Conservation (phyloP, 2,329 filamentous ascomycete genomes). For the Furcasterigmium furcatum region DNA sequence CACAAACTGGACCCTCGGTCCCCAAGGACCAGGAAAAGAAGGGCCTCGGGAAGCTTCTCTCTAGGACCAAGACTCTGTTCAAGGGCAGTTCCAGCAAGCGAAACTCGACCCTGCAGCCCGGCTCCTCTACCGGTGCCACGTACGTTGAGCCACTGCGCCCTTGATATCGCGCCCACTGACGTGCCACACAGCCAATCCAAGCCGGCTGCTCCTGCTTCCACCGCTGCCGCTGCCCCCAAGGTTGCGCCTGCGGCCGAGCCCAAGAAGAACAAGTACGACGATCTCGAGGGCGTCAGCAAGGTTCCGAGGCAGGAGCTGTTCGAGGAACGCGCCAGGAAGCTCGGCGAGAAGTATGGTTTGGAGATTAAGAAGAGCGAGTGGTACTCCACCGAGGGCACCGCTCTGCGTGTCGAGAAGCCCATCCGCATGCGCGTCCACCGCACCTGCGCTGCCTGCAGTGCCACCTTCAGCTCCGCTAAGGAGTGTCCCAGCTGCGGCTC, state of each 20-base stretch:
- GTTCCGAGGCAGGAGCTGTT: slow-evolving; percentile 48
- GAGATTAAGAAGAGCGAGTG: slow-evolving; percentile 53
- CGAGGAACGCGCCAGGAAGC: slow-evolving; percentile 53
- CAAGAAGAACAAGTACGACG: slow-evolving; percentile 12
- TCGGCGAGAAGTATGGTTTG: slow-evolving; percentile 52
- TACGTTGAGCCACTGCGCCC: background rate
- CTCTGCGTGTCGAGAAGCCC: slow-evolving; percentile 67
- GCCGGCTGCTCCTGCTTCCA: slow-evolving; percentile 18
- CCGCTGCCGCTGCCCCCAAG: slow-evolving; percentile 6
- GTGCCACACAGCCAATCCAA: slow-evolving; percentile 5
- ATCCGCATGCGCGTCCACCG: slow-evolving; percentile 76
- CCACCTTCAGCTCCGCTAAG: slow-evolving; percentile 69
- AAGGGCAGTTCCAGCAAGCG: slow-evolving; percentile 24
- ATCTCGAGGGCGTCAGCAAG: slow-evolving; percentile 24
- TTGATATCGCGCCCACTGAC: background rate
- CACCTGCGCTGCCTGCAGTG: slow-evolving; percentile 77
- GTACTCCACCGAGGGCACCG: slow-evolving; percentile 49
- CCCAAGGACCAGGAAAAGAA: slow-evolving; percentile 38
- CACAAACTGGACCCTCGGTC: slow-evolving; percentile 30
- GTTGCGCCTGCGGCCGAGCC: slow-evolving; percentile 11
- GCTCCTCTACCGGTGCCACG: slow-evolving; percentile 5
- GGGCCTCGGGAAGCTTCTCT: slow-evolving; percentile 43
- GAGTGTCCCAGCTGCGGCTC: slow-evolving; percentile 77
- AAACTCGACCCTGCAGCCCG: slow-evolving; percentile 7
- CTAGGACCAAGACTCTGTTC: slow-evolving; percentile 47